Evolutionary conservation across 1,284 basidiomycete species (phyloP).

Genomic region (Athelia sp.): DNA sequence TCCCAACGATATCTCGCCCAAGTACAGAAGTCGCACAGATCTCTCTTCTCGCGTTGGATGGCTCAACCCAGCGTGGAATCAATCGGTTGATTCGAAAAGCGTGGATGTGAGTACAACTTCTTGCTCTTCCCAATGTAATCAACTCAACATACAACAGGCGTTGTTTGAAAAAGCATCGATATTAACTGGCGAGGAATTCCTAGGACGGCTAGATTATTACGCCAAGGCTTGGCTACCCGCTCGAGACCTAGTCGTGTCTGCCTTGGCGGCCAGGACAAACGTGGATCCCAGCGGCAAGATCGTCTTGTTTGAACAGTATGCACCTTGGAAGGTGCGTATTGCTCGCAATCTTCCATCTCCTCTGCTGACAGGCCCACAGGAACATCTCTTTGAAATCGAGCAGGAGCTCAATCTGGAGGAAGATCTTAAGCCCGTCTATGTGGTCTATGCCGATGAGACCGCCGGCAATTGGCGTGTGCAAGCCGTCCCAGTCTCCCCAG

Average conservation of each 20-base stretch:
- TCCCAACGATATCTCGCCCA: slow-evolving; percentile 52
- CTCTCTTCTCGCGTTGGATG: slow-evolving; percentile 75
- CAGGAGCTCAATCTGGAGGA: slow-evolving; percentile 39
- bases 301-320: slow-evolving; percentile 77
- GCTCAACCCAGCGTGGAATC: slow-evolving; percentile 93
- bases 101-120: slow-evolving; percentile 58
- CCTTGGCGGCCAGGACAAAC: slow-evolving; percentile 57
- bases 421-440: slow-evolving; percentile 66
- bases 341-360: neutral
- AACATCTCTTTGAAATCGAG: slow-evolving; percentile 91
- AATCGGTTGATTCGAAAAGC: slow-evolving; percentile 52
- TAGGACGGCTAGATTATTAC: slow-evolving; percentile 78
- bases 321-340: slow-evolving; percentile 78
- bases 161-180: slow-evolving; percentile 79
- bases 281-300: slow-evolving; percentile 75
- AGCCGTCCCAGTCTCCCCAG: slow-evolving; percentile 79
- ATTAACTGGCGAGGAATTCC: slow-evolving; percentile 86
- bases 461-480: slow-evolving; percentile 88
- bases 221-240: slow-evolving; percentile 92
- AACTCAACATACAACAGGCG: slow-evolving; percentile 35
- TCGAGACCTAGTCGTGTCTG: slow-evolving; percentile 72
- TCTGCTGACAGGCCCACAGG: slow-evolving; percentile 37
- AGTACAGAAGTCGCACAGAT: slow-evolving; percentile 77
- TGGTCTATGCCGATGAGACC: slow-evolving; percentile 87
- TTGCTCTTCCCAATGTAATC: slow-evolving; percentile 1